phyloP scores from a whole-genome alignment of 305 asterid species.

The Fraxinus sp. region DNA sequence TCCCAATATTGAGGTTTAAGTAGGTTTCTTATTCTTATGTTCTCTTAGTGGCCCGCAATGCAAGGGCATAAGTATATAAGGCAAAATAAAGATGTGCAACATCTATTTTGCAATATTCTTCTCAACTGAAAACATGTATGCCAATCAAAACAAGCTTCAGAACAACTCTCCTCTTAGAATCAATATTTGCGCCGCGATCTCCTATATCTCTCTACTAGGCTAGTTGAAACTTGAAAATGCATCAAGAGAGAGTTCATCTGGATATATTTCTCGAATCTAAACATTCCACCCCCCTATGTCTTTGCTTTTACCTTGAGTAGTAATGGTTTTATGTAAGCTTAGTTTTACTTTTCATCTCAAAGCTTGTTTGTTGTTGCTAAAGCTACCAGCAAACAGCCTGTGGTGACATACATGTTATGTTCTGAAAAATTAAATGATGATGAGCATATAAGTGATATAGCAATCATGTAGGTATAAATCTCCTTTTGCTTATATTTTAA shows the following conservation, averaged over 20 bases:
- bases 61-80: not conserved
- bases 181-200: not conserved
- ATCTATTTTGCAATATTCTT: not conserved
- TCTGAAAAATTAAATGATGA: not conserved
- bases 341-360: not conserved
- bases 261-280: not conserved
- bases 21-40: not conserved
- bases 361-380: not conserved
- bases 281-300: not conserved
- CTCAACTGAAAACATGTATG: not conserved
- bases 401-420: not conserved
- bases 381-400: not conserved
- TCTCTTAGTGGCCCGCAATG: not conserved
- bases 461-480: not conserved
- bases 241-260: not conserved
- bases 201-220: not conserved
- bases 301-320: not conserved
- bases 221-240: not conserved
- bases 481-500: not conserved
- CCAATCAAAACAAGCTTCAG: not conserved
- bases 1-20: not conserved
- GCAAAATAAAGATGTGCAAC: not conserved
- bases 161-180: not conserved
- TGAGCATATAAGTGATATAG: not conserved
- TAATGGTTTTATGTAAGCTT: not conserved